Evolutionary conservation across 2,329 filamentous ascomycete genomes (phyloP), one percentile per base, ranked within the genome.

Genomic region (Phyllosticta capitalensis): DNA sequence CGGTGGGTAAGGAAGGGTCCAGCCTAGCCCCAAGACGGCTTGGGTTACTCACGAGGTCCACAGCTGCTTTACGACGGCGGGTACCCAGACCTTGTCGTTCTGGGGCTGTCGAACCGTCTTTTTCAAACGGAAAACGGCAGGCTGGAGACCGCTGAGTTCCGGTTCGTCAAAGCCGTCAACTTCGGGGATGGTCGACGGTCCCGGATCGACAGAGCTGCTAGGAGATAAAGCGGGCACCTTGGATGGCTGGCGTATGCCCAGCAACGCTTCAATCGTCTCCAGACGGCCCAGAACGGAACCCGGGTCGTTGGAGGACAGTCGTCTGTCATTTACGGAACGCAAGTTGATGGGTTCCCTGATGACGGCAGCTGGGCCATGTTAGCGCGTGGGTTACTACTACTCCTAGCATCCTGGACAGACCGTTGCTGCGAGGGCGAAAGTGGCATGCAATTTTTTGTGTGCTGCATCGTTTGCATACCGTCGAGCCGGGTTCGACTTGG

Each of bases 361-460:
- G 33, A 59, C 50, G 22, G 56, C 56, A 33, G 56, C 56, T 51
- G 50, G 28, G 52, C n/a, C 7, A 19, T 7, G 5, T 59, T 49
- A 54, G 56, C 12, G 12, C 22, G 9, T 28, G 38, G 57, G 26
- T 33, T 54, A 14, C 49, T 54, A 14, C 21, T 50, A 38, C 3
- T 55, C 12, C 14, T 28, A 4, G 9, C 20, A 24, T 38, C 30
- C n/a, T 4, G 61, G 71, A 60, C 64, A 74, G 73, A 63, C 24
- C 24, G 24, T 76, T 75, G 51, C 72, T 72, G 49, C 73, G 67
- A 10, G 74, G 74, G 30, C 74, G 72, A 60, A 75, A 75, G 12
- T 75, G 67, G 63, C 74, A 76, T 21, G 71, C 70, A 9, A 72
- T 61, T 54, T 62, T 61, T 52, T 57, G 61, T 19, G 58, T 60